Base-by-base conservation (phyloP, 2,329 filamentous ascomycete genomes). In the Phialophora verrucosa region DNA sequence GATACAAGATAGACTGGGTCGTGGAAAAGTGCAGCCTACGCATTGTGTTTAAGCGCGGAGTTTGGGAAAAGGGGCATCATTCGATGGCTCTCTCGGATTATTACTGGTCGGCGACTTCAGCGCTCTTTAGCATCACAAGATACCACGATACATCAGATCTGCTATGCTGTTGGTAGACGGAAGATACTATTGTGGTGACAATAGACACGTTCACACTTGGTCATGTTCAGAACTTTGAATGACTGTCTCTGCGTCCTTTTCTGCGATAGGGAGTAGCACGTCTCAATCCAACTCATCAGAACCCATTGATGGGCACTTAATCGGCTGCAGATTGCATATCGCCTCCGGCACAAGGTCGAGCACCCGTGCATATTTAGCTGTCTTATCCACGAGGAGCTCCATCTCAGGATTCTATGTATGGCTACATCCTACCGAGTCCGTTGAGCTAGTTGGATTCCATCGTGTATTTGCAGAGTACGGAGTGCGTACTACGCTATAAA, bases 101-200 rank as follows among this genome's bases (percentile, higher is more conserved):
- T 31, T 11, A 31, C 25, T 35, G 53, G 53, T 17, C 17, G 27
- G 14, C 25, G 53, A 35, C 10, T 17, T 29, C 27, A 55, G 53
- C 25, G 25, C 4, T 5, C 17, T 47, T 35, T 50, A 25, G 42
- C 12, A n/a, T 47, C 32, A 23, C 35, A 47, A 59, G 54, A 64
- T 61, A 57, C 56, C 56, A 63, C 61, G 55, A 67, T 67, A 67
- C 51, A 67, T 62, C 35, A 49, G 17, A 38, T 31, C 27, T 60
- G 51, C 23, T 51, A 27, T 25, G 20, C 38, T 23, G 29, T 31
- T 20, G 35, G n/a, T 63, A 56, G 29, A 49, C 5, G 44, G 31
- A 51, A 42, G 47, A 32, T 23, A 58, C 49, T 56, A 14, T 31
- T 42, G n/a, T 14, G 27, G 8, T 12, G 58, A 38, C 27, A 49